Base-by-base conservation (phyloP, 1,139 yeast species). In the Kazachstania sp. region DNA sequence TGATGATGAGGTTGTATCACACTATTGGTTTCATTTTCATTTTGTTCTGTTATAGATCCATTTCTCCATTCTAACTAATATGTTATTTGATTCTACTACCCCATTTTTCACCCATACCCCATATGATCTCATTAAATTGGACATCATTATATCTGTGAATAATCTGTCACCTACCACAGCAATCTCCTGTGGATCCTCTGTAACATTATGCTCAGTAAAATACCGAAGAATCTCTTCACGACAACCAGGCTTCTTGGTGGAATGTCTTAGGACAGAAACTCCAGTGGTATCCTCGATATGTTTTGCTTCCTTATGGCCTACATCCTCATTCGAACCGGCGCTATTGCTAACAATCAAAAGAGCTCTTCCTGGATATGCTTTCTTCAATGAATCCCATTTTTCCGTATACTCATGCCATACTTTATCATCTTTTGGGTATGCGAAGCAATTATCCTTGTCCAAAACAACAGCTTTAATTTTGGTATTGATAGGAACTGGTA, bases 401-500 rank as follows among this genome's bases (percentile, higher is more conserved):
- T 70, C 71, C 61, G 69, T 39, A 59, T 88, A 87, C 2, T 69
- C 84, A 0, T 86, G 88, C 86, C 88, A 88, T 2, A 92, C 84
- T 51, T 78, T 76, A 56, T 83, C 84, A 49, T 81, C 84, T 50
- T 86, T 85, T 43, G 94, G 95, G 54, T 76, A 74, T 4, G 98
- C 95, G 64, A 92, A 85, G 61, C 97, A 92, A 64, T 92, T 94
- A 66, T 92, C 99, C 64, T 94, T 92, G 63, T 92, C 99, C 28
- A 92, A 71, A 0, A 92, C 94, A 2, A 92, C 75, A 0, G 94
- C 96, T 55, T 78, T 83, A 51, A 88, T 84, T 12, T 65, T 62
- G 11, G 61, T 55, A 2, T 71, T 69, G 11, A 75, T 60, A 23
- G 83, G 83, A 12, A 78, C 52, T 0, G 73, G 66, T 26, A 76